These are phyloP conservation scores for Amanita muscaria DNA, from an alignment of 768 basidiomycete species.

Conservation along the genomic window DNA sequence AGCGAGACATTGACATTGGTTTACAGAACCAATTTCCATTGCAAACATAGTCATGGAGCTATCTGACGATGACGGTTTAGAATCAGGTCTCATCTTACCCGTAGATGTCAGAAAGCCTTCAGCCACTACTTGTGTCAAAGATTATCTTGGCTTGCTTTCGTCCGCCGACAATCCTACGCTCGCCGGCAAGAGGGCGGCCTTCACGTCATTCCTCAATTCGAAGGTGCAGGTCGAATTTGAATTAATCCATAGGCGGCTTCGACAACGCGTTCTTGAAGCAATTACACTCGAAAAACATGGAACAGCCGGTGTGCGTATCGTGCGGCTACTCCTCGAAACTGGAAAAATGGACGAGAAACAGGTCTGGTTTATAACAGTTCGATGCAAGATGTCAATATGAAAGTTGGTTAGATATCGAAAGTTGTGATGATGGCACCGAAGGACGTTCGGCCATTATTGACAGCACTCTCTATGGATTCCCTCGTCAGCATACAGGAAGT, in stretches of 20 bases:
- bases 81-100: constrained; percentile 48
- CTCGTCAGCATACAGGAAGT: constrained; percentile 91
- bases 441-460: constrained; percentile 74
- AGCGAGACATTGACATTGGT: constrained; percentile 1
- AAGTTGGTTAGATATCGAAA: constrained; percentile 69
- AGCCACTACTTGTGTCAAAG: constrained; percentile 54
- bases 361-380: constrained; percentile 33
- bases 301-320: constrained; percentile 70
- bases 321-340: constrained; percentile 67
- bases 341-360: constrained; percentile 96
- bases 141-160: constrained; percentile 75
- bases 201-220: constrained; percentile 59
- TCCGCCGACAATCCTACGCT: constrained; percentile 77
- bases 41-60: constrained; percentile 57
- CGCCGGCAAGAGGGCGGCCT: constrained; percentile 59
- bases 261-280: constrained; percentile 64
- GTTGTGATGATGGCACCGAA: constrained; percentile 88
- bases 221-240: constrained; percentile 80
- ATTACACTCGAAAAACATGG: constrained; percentile 80
- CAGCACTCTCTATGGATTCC: constrained; percentile 70
- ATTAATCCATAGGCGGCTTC: constrained; percentile 55
- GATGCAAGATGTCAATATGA: background rate
- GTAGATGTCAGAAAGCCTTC: constrained; percentile 43
- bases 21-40: constrained; percentile 55
- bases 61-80: constrained; percentile 51